These are phyloP conservation scores for Didymella segeticola DNA, from an alignment of 2,329 filamentous ascomycete genomes.

Conservation along the genomic window DNA sequence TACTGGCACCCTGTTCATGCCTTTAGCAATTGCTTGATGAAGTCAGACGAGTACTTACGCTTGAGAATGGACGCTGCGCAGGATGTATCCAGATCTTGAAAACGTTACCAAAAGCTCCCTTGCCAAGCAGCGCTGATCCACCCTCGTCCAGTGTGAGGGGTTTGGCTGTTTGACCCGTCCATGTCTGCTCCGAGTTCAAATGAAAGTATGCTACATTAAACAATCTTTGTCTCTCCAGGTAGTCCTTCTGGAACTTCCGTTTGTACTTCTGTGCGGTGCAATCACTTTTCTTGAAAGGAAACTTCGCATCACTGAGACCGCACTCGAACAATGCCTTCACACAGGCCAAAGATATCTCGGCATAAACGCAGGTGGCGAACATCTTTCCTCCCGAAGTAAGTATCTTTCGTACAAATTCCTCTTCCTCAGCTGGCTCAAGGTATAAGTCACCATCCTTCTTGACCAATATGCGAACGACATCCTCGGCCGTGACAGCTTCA, in stretches of 20 bases:
- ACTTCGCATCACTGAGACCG: not conserved
- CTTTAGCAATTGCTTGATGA: too few relatives aligned
- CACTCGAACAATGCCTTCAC: not conserved
- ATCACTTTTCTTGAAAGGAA: not conserved
- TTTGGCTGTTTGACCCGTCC: not conserved
- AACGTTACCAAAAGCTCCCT: conserved; percentile 3
- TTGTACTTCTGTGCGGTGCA: not conserved
- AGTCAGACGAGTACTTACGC: too few relatives aligned
- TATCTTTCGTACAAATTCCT: not conserved
- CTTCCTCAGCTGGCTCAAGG: not conserved
- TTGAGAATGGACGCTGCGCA: not conserved
- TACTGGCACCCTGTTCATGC: not conserved
- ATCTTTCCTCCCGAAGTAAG: not conserved
- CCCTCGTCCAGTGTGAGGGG: not conserved
- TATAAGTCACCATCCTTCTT: not conserved
- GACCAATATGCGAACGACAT: not conserved
- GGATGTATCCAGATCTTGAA: not conserved
- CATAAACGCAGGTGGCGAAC: conserved; percentile 4
- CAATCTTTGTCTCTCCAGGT: not conserved
- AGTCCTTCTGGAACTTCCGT: not conserved
- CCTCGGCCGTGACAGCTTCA: not conserved
- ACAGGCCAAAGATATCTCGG: not conserved
- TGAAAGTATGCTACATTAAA: not conserved
- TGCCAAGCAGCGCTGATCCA: not conserved
- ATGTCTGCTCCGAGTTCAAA: not conserved